Evolutionary conservation across 345 rosid genomes (phyloP).

Genomic region (Citropsis articulata): DNA sequence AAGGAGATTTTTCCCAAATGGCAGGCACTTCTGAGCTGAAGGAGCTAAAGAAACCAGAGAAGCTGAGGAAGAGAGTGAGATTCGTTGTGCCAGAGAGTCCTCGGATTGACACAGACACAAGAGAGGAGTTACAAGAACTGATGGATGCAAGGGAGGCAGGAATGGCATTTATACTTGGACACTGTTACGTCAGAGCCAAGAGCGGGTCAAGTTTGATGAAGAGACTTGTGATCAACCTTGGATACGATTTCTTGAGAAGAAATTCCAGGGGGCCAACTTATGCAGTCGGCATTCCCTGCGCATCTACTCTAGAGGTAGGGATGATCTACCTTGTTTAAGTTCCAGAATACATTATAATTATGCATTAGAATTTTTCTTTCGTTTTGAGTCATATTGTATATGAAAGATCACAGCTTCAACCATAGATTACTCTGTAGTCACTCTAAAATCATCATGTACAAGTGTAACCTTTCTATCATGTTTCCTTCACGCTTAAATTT

Average conservation of each 20-base stretch:
- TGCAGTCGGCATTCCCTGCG: slow-evolving; percentile 71
- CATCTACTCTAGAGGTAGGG: slow-evolving; percentile 93
- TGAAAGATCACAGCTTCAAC: slow-evolving; percentile 13
- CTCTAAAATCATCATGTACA: neutral
- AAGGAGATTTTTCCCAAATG: slow-evolving; percentile 17
- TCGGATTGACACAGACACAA: slow-evolving; percentile 32
- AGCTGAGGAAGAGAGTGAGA: slow-evolving; percentile 61
- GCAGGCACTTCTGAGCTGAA: slow-evolving; percentile 22
- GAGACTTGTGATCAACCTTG: slow-evolving; percentile 73
- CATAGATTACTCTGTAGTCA: neutral
- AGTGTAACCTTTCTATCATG: neutral
- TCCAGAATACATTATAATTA: neutral
- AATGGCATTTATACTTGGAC: slow-evolving; percentile 88
- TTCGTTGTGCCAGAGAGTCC: slow-evolving; percentile 71
- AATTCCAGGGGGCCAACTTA: slow-evolving; percentile 77
- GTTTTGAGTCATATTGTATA: slow-evolving; percentile 14
- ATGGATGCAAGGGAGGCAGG: slow-evolving; percentile 94
- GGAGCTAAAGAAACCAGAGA: slow-evolving; percentile 30
- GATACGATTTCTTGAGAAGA: slow-evolving; percentile 85
- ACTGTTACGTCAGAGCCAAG: slow-evolving; percentile 78
- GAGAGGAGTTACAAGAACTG: slow-evolving; percentile 72
- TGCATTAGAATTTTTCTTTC: slow-evolving; percentile 5
- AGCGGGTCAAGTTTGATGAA: slow-evolving; percentile 84
- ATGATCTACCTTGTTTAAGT: slow-evolving; percentile 75
- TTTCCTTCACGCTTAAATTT: neutral